phyloP scores from a whole-genome alignment of 805 yeast genomes.

The Clavispora santaluciae region DNA sequence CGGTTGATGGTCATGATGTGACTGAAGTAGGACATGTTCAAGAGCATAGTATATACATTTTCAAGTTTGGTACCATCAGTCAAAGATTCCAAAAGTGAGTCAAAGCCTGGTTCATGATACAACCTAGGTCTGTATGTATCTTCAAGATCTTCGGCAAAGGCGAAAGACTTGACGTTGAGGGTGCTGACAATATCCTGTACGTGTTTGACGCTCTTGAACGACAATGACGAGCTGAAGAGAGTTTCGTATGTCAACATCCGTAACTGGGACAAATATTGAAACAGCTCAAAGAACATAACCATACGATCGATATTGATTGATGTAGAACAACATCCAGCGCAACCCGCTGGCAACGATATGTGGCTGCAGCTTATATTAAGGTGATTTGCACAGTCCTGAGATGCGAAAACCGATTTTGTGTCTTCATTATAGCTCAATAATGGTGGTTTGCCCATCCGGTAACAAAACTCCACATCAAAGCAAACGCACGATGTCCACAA shows the following conservation, averaged over 20 bases:
- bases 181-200: slow-evolving; percentile 20
- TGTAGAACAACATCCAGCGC: too few relatives aligned
- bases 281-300: not conserved
- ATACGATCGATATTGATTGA: too few relatives aligned
- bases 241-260: slow-evolving; percentile 26
- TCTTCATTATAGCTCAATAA: slow-evolving; percentile 20
- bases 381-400: not conserved
- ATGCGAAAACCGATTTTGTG: not conserved
- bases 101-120: slow-evolving; percentile 29
- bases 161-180: slow-evolving; percentile 27
- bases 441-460: slow-evolving; percentile 48
- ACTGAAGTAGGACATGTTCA: slow-evolving; percentile 29
- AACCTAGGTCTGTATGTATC: slow-evolving; percentile 25
- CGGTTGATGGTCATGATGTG: slow-evolving; percentile 36
- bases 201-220: slow-evolving; percentile 15
- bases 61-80: not conserved
- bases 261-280: slow-evolving; percentile 18
- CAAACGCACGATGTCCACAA: slow-evolving; percentile 49
- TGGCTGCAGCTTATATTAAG: too few relatives aligned
- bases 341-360: too few relatives aligned
- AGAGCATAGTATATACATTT: slow-evolving; percentile 12
- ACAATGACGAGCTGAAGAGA: slow-evolving; percentile 29
- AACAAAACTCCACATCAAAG: slow-evolving; percentile 42
- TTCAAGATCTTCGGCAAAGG: slow-evolving; percentile 17
- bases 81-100: not conserved